A percentile compares a stretch with the other conserved stretches of the same genome.
Evolutionary conservation across 306 rosid species (phyloP).

Genomic region (Albizia julibrissin): DNA sequence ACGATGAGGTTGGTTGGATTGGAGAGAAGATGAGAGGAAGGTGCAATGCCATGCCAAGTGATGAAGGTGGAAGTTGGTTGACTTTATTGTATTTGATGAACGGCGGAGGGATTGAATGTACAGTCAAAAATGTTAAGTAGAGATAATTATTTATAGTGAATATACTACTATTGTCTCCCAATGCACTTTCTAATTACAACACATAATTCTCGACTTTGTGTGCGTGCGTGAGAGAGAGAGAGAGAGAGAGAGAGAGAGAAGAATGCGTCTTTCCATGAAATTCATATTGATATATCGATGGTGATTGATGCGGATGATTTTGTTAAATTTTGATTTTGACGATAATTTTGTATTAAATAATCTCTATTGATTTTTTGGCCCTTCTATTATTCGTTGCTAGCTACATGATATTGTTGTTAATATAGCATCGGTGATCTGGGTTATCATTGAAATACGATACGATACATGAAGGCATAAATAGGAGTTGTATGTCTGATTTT

Average conservation of each 20-base stretch:
- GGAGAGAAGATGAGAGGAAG: slow-evolving; percentile 8
- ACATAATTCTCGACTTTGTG: not conserved
- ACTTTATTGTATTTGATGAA: not conserved
- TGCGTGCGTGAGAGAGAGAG: not conserved
- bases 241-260: no score
- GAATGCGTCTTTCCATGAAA: not conserved
- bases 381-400: no score
- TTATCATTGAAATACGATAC: not conserved
- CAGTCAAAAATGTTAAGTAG: not conserved
- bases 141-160: not conserved
- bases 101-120: not conserved
- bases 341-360: no score
- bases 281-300: not conserved
- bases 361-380: no score
- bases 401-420: not conserved
- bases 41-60: not conserved
- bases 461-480: not conserved
- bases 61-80: not conserved
- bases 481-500: not conserved
- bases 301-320: not conserved
- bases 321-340: not conserved
- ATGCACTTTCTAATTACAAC: not conserved
- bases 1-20: not conserved
- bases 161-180: not conserved
- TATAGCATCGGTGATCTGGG: not conserved